Evolutionary conservation across 2,329 filamentous ascomycete genomes (phyloP).

Genomic region (Berkeleyomyces basicola): DNA sequence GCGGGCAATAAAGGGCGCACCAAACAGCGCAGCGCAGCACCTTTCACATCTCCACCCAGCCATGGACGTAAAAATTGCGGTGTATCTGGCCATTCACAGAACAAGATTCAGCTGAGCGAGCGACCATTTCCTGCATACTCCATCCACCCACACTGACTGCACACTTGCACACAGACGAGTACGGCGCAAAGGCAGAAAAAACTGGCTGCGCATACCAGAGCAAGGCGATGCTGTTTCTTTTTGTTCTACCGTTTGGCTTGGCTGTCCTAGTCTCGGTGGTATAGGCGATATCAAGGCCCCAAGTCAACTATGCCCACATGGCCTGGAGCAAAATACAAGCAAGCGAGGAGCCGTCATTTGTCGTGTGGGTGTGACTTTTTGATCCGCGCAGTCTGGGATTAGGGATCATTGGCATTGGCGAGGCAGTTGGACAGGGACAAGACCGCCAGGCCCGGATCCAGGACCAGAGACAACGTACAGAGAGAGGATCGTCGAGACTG

Average conservation of each 20-base stretch:
- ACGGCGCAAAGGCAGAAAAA: too few relatives aligned
- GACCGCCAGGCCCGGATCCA: neutral
- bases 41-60: too few relatives aligned
- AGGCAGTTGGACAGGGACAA: neutral
- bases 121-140: too few relatives aligned
- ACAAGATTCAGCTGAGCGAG: too few relatives aligned
- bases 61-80: too few relatives aligned
- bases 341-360: neutral
- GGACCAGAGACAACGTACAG: neutral
- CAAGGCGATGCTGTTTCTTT: neutral
- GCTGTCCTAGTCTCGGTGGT: neutral
- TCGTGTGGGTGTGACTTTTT: neutral
- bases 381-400: neutral
- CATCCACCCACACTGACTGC: too few relatives aligned
- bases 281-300: neutral
- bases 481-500: neutral
- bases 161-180: too few relatives aligned
- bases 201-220: too few relatives aligned
- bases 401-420: neutral
- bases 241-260: neutral
- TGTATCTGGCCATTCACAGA: too few relatives aligned
- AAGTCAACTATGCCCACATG: neutral
- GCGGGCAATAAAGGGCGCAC: too few relatives aligned
- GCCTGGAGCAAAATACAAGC: neutral
- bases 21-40: too few relatives aligned